Evolutionary conservation across 192 early-diverging fungal genomes (phyloP).

Genomic region (Glomus cerebriforme): DNA sequence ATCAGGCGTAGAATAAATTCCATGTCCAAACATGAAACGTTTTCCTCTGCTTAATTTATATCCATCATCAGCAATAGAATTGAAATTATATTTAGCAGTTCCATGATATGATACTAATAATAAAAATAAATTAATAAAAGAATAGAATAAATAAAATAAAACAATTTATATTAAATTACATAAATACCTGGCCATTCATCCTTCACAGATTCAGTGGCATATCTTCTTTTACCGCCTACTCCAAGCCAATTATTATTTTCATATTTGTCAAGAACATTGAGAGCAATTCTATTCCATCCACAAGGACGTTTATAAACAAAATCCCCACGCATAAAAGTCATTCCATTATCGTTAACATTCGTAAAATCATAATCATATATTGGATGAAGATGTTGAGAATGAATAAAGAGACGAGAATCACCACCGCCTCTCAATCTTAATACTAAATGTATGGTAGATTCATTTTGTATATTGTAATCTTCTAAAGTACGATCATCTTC

Average conservation of each 20-base stretch:
- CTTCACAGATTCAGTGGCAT: neutral
- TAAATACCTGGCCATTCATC: constrained; percentile 27
- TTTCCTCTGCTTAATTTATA: constrained; percentile 22
- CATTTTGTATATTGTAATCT: constrained; percentile 86
- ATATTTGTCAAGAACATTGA: constrained; percentile 10
- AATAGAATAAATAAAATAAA: neutral
- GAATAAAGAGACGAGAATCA: constrained; percentile 34
- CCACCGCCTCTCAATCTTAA: constrained; percentile 78
- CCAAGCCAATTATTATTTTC: constrained; percentile 9
- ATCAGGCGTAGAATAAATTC: constrained; percentile 29
- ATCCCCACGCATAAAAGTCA: neutral
- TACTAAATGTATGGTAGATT: constrained; percentile 79
- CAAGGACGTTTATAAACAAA: constrained; percentile 3
- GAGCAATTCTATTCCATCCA: constrained; percentile 24
- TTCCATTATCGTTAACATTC: neutral
- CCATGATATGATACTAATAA: constrained; percentile 29
- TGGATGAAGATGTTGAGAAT: constrained; percentile 4
- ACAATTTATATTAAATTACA: neutral
- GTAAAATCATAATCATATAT: constrained; percentile 26
- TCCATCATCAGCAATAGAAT: constrained; percentile 23
- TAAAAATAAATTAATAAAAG: neutral
- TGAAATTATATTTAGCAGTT: constrained; percentile 3
- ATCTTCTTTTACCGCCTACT: neutral
- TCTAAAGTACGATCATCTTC: constrained; percentile 74
- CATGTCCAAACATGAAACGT: constrained; percentile 21